Conservation (phyloP, 306 rosid species). For the Argentina anserina region DNA sequence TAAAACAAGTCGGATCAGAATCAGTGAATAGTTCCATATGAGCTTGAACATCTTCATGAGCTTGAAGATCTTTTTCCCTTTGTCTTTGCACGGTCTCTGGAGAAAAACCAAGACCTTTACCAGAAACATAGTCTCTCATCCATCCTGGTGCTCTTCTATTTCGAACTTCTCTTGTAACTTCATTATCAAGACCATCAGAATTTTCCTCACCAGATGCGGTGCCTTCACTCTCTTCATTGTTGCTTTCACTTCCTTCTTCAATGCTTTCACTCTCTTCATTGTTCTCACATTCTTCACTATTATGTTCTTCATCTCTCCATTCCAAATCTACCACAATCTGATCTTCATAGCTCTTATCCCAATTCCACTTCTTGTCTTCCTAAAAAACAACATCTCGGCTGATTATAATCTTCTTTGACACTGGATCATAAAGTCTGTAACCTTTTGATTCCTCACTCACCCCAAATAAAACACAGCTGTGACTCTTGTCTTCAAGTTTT, state of each 20-base stretch:
- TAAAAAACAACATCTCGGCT: neutral
- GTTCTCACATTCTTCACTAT: too few relatives aligned
- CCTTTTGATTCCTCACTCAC: neutral
- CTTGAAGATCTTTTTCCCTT: neutral
- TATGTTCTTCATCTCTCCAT: neutral
- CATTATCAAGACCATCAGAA: too few relatives aligned
- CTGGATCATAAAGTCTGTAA: neutral
- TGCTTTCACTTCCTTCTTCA: too few relatives aligned
- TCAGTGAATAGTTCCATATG: too few relatives aligned
- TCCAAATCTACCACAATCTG: neutral
- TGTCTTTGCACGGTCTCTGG: neutral
- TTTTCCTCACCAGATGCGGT: too few relatives aligned
- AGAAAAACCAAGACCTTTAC: neutral
- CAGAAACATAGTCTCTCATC: neutral
- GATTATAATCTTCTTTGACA: neutral
- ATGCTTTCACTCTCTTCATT: neutral
- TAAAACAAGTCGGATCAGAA: too few relatives aligned
- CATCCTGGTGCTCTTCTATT: too few relatives aligned
- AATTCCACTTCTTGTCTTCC: neutral
- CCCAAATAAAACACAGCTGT: neutral
- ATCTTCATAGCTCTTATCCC: neutral
- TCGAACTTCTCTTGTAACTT: neutral
- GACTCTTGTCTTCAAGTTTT: too few relatives aligned
- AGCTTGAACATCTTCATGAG: too few relatives aligned
- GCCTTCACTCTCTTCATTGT: too few relatives aligned